Percentiles rank a stretch among this genome's conserved stretches.
Conservation (phyloP, 1,284 basidiomycete genomes). For the Kwoniella shivajii region DNA sequence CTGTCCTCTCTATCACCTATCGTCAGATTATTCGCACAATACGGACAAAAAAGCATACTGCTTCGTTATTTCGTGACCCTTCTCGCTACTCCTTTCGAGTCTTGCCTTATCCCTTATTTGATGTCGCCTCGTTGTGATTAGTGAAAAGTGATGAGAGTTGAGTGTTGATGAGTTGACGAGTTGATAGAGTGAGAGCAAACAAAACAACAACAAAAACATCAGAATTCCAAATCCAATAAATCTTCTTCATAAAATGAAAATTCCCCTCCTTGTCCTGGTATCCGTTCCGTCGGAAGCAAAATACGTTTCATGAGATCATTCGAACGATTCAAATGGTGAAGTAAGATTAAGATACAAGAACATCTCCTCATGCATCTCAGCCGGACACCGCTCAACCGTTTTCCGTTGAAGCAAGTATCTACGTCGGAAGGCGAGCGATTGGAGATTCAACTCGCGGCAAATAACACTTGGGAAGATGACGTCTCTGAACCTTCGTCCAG, state of each 20-base stretch:
- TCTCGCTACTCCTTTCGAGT: too few relatives aligned
- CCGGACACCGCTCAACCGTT: too few relatives aligned
- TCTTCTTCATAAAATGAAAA: not conserved
- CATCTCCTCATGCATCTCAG: too few relatives aligned
- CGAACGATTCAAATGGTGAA: too few relatives aligned
- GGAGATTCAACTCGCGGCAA: too few relatives aligned
- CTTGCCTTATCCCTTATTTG: too few relatives aligned
- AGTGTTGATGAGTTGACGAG: not conserved
- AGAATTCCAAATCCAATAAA: not conserved
- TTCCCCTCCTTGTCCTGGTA: not conserved
- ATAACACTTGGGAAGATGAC: slow-evolving; percentile 22
- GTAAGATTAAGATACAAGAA: too few relatives aligned
- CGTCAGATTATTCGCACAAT: slow-evolving; percentile 87
- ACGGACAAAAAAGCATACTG: slow-evolving; percentile 89
- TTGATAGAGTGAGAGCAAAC: not conserved
- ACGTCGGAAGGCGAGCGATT: too few relatives aligned
- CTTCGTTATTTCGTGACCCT: not conserved
- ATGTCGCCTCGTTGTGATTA: too few relatives aligned
- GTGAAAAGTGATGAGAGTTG: too few relatives aligned
- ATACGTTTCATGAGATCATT: not conserved
- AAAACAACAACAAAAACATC: not conserved
- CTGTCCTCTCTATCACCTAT: slow-evolving; percentile 58
- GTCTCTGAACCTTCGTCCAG: slow-evolving; percentile 38
- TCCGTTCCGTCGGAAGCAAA: slow-evolving; percentile 3
- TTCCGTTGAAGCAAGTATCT: too few relatives aligned